These are phyloP conservation scores for Aegilops umbellulata DNA, from an alignment of 176 grass and related monocot species.

Conservation along the genomic window DNA sequence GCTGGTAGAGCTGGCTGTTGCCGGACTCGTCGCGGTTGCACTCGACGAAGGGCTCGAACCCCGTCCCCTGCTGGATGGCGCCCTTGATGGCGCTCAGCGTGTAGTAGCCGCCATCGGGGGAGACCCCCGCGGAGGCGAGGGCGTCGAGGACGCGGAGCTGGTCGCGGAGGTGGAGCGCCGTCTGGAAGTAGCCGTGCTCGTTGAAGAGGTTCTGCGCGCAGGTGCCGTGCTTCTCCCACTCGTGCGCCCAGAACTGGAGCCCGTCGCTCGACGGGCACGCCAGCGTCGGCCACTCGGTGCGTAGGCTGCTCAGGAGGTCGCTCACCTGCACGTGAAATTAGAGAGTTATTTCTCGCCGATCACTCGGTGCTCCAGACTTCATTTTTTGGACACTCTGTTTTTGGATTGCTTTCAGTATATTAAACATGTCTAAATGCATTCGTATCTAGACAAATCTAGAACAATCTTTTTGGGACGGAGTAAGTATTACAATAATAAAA, in stretches of 20 bases:
- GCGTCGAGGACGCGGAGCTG: conserved; percentile 45
- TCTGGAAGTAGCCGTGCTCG: conserved; percentile 74
- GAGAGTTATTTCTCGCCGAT: not conserved
- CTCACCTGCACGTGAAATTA: conserved; percentile 35
- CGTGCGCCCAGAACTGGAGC: conserved; percentile 71
- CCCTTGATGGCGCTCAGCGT: conserved; percentile 38
- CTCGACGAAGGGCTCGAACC: conserved; percentile 57
- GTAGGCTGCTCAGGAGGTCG: conserved; percentile 53
- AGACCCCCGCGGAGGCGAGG: conserved; percentile 42
- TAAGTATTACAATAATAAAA: not conserved
- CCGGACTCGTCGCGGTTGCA: conserved; percentile 81
- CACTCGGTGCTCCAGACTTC: too few species aligned
- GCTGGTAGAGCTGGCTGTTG: conserved; percentile 82
- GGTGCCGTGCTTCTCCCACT: conserved; percentile 98
- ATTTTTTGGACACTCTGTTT: not conserved
- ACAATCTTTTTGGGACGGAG: too few species aligned
- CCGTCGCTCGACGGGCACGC: conserved; percentile 76
- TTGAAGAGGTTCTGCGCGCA: conserved; percentile 57
- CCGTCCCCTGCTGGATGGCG: conserved; percentile 42
- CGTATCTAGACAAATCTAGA: too few species aligned
- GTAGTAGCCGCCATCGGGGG: conserved; percentile 64
- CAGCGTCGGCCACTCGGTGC: conserved; percentile 68
- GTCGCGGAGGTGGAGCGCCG: conserved; percentile 55
- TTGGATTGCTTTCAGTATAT: not conserved
- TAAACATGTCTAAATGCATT: too few species aligned